A percentile compares a stretch with the other conserved stretches of the same genome.
These are phyloP conservation scores for Ophiosphaerella narmari DNA, from an alignment of 2,329 filamentous ascomycete species.

Conservation along the genomic window DNA sequence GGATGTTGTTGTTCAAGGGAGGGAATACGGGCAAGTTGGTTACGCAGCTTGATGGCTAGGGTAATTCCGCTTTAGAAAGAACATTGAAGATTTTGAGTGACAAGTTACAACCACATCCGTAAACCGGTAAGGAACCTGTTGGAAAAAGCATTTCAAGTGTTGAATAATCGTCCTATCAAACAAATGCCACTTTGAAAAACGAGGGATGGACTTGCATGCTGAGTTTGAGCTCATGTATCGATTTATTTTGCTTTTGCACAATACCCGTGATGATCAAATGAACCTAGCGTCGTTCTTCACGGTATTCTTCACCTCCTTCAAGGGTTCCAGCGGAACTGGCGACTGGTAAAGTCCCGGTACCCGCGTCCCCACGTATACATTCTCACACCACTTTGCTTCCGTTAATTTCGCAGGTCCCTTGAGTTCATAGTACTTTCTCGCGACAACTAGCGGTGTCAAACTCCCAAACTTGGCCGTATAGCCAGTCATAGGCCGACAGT, in stretches of 20 bases:
- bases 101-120: no score
- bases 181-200: no score
- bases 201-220: no score
- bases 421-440: slow-evolving; percentile 41
- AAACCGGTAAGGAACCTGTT: no score
- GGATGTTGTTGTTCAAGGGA: slow-evolving; percentile 55
- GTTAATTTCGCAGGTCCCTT: slow-evolving; percentile 23
- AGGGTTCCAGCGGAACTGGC: slow-evolving; percentile 31
- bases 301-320: slow-evolving; percentile 31
- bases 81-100: no score
- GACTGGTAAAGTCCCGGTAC: slow-evolving; percentile 40
- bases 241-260: no score
- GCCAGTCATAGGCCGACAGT: slow-evolving; percentile 31
- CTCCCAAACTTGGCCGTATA: slow-evolving; percentile 41
- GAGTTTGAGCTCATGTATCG: no score
- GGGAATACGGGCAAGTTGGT: slow-evolving; percentile 55
- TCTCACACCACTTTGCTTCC: slow-evolving; percentile 38
- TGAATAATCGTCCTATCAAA: no score
- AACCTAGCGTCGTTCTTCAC: slow-evolving; percentile 9
- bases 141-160: no score
- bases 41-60: slow-evolving; percentile 39
- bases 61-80: background rate
- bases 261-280: no score
- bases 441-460: slow-evolving; percentile 41
- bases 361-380: slow-evolving; percentile 32